phyloP scores from a whole-genome alignment of 768 basidiomycete genomes.

The Podaxis rugospora region DNA sequence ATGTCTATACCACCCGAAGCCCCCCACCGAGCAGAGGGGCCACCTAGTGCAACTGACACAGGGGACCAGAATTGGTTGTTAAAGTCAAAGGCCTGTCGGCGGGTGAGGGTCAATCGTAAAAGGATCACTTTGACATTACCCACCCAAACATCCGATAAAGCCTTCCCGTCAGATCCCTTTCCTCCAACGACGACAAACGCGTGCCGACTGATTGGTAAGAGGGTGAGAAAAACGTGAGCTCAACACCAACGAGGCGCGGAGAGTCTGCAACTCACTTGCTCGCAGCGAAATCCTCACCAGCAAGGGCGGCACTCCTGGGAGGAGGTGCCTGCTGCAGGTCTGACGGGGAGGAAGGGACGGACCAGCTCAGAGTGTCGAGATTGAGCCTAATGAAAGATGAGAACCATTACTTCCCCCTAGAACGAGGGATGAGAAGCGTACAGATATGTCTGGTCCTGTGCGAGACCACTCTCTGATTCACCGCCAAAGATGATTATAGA shows the following conservation, averaged over 20 bases:
- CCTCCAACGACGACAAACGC: conserved; percentile 77
- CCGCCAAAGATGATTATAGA: conserved; percentile 74
- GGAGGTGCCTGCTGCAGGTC: conserved; percentile 47
- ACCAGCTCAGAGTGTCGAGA: conserved; percentile 59
- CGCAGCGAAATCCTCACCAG: conserved; percentile 69
- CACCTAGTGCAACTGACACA: conserved; percentile 44
- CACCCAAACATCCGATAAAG: conserved; percentile 75
- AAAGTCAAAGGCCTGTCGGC: conserved; percentile 70
- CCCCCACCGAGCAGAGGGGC: conserved; percentile 64
- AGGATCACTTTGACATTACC: background rate
- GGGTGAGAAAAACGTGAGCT: background rate
- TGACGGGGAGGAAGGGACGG: conserved; percentile 45
- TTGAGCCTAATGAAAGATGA: conserved; percentile 45
- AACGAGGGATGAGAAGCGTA: conserved; percentile 26
- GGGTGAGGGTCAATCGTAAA: background rate
- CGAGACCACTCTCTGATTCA: conserved; percentile 59
- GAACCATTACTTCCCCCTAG: conserved; percentile 2
- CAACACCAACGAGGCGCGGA: conserved; percentile 1
- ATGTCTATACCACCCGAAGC: conserved; percentile 73
- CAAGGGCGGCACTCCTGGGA: conserved; percentile 58
- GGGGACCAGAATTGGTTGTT: conserved; percentile 72
- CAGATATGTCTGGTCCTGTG: conserved; percentile 66
- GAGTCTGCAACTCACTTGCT: conserved; percentile 60
- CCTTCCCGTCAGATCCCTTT: conserved; percentile 44
- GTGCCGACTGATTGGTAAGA: conserved; percentile 46